These are phyloP conservation scores for Brettanomyces custersianus DNA, from an alignment of 805 yeast genomes.

Conservation along the genomic window DNA sequence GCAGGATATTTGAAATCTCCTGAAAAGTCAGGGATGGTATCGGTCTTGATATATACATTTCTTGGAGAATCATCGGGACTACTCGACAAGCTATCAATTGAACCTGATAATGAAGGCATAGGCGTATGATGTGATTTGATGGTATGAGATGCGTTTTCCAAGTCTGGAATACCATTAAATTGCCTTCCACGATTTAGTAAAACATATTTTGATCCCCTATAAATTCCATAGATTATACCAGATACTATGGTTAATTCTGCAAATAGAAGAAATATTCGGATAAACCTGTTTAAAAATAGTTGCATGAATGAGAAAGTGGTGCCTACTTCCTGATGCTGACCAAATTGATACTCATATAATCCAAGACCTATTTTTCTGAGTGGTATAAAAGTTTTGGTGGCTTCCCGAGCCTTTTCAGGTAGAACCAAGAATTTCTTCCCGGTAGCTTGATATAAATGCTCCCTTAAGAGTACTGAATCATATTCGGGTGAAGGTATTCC, in stretches of 20 bases:
- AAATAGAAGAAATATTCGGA: no score
- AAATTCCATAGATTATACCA: no score
- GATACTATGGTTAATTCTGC: no score
- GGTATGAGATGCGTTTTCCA: neutral
- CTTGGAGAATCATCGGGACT: slow-evolving; percentile 1
- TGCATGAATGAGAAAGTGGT: neutral
- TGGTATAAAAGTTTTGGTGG: slow-evolving; percentile 20
- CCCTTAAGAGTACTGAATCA: slow-evolving; percentile 25
- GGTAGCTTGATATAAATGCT: slow-evolving; percentile 24
- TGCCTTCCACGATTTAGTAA: neutral
- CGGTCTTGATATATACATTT: neutral
- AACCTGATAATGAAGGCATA: slow-evolving; percentile 1
- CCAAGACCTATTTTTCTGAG: slow-evolving; percentile 25
- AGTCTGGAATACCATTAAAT: neutral
- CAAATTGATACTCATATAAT: slow-evolving; percentile 18
- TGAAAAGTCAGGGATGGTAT: neutral
- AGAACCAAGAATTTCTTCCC: slow-evolving; percentile 18
- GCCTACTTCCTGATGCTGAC: slow-evolving; percentile 5
- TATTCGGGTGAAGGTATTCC: slow-evolving; percentile 24
- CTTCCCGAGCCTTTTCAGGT: slow-evolving; percentile 16
- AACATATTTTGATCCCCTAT: neutral
- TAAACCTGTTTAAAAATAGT: neutral
- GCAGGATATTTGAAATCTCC: neutral
- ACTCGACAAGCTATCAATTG: neutral
- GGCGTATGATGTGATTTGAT: neutral